These are phyloP conservation scores for Pestalotiopsis sp. DNA, from an alignment of 2,329 filamentous ascomycete species.

Conservation along the genomic window DNA sequence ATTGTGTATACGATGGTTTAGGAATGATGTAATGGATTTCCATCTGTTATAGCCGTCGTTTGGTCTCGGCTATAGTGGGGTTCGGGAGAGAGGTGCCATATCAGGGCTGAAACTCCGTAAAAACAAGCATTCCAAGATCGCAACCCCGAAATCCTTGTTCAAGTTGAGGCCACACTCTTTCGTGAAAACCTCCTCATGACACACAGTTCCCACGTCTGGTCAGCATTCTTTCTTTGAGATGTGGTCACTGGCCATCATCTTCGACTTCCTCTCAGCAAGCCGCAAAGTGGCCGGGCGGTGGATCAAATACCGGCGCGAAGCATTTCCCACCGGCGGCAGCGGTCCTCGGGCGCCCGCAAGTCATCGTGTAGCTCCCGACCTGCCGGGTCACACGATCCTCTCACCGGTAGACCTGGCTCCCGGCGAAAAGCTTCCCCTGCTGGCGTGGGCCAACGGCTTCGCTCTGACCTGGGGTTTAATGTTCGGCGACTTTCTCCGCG, in stretches of 20 bases:
- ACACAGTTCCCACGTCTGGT: no score
- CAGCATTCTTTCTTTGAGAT: neutral
- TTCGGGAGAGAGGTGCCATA: no score
- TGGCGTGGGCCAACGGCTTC: neutral
- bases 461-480: neutral
- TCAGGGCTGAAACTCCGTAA: no score
- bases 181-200: no score
- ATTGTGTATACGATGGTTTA: no score
- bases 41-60: no score
- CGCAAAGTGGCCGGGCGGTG: neutral
- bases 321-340: neutral
- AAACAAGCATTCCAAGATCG: no score
- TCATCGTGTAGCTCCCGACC: neutral
- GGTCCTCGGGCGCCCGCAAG: neutral
- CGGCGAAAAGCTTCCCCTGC: neutral
- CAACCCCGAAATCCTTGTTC: no score
- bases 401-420: neutral
- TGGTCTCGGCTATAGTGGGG: no score
- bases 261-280: neutral
- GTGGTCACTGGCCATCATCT: slow-evolving; percentile 2
- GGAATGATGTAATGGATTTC: no score
- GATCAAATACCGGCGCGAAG: neutral
- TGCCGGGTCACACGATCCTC: neutral
- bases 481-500: slow-evolving; percentile 2
- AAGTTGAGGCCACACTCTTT: no score